Evolutionary conservation across 768 basidiomycete genomes (phyloP), one percentile per base, ranked within the genome.

Genomic region (Leccinum sublutescens): DNA sequence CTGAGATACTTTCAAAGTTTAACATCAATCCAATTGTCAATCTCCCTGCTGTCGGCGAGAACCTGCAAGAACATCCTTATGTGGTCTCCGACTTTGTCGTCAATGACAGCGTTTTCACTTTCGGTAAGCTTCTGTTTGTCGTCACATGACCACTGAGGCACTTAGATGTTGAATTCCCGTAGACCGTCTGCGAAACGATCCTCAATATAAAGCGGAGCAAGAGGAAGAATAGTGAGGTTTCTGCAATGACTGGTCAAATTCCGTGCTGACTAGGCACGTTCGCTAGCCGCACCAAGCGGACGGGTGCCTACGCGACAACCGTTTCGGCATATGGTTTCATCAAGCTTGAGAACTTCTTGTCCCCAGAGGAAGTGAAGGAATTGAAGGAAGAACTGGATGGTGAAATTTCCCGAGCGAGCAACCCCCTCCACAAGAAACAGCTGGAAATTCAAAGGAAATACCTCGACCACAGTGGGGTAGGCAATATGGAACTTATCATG

Each of bases 31-130:
- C 43, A 0, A 10, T 64, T n/a, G 51, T 67, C 5, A 5, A 58
- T 14, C 65, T 66, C 29, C 65, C 65, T 3, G n/a, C 49, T 33
- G 65, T 66, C 6, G 65, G 65, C 10, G 62, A 67, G 56, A 66
- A 66, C 43, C 40, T 66, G 40, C 65, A 66, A 33, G 65, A 66
- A 23, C 64, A 66, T 21, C 58, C 62, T 23, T 27, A 1, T 36
- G 17, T 67, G n/a, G 6, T 49, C 40, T 55, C 48, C 9, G 63
- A 64, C n/a, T 64, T 64, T 43, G 43, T 64, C 31, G 63, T 64
- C 36, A 61, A 64, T 19, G 36, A 65, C 0, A 43, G 49, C 19
- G 34, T 64, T 5, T 61, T 64, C 34, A 64, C 63, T 33, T n/a
- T 64, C 8, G 63, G 63, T 64, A 15, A 51, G 58, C n/a, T 29